Percentiles rank a stretch among this genome's conserved stretches.
Evolutionary conservation across 768 basidiomycete genomes (phyloP).

Genomic region (Termitomyces titanicus): DNA sequence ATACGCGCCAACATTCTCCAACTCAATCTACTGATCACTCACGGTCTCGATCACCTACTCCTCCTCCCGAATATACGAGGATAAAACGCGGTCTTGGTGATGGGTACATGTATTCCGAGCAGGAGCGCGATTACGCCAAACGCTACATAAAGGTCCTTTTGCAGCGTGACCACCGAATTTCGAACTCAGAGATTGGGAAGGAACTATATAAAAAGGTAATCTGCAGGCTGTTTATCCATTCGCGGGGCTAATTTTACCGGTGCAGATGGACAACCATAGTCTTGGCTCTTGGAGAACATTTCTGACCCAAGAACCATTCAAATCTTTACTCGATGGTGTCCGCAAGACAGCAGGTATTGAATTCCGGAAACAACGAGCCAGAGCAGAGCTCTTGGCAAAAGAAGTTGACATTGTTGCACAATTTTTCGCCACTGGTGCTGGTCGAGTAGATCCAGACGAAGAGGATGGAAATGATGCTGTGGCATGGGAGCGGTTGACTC

Average conservation of each 20-base stretch:
- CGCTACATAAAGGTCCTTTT: slow-evolving; percentile 43
- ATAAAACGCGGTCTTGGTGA: slow-evolving; percentile 15
- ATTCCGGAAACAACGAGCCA: slow-evolving; percentile 36
- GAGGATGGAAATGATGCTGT: slow-evolving; percentile 37
- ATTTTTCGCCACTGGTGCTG: slow-evolving; percentile 53
- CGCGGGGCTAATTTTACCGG: not conserved
- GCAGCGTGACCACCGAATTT: slow-evolving; percentile 43
- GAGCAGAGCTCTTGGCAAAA: slow-evolving; percentile 17
- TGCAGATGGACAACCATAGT: slow-evolving; percentile 60
- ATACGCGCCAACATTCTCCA: not conserved
- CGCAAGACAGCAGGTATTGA: slow-evolving; percentile 50
- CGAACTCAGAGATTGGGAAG: slow-evolving; percentile 31
- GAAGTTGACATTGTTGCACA: slow-evolving; percentile 47
- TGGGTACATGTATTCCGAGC: slow-evolving; percentile 42
- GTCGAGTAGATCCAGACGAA: slow-evolving; percentile 16
- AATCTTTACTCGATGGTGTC: slow-evolving; percentile 39
- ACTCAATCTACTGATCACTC: not conserved
- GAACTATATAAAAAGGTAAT: slow-evolving; percentile 46
- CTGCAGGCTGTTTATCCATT: not conserved
- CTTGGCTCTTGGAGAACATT: slow-evolving; percentile 47
- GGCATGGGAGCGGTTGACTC: slow-evolving; percentile 49
- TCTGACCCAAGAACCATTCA: slow-evolving; percentile 25
- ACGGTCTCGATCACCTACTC: slow-evolving; percentile 37
- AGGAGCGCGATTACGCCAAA: slow-evolving; percentile 47
- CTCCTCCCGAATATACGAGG: slow-evolving; percentile 36